These are phyloP conservation scores for Ustilago loliicola DNA, from an alignment of 1,284 basidiomycete species.

Conservation along the genomic window DNA sequence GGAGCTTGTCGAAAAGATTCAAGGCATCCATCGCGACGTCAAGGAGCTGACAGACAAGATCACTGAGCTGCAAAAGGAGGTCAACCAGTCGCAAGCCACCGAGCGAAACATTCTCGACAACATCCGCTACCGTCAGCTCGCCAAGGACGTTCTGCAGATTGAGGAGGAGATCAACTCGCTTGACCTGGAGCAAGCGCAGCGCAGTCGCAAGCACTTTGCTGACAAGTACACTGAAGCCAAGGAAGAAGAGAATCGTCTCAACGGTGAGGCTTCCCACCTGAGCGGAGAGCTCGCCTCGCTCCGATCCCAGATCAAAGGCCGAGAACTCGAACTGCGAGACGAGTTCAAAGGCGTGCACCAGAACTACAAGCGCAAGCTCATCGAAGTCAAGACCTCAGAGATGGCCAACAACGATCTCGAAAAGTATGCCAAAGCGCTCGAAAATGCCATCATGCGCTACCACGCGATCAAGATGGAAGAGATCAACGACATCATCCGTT, in stretches of 20 bases:
- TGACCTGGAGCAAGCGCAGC: constrained; percentile 58
- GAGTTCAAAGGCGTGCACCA: constrained; percentile 90
- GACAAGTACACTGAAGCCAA: constrained; percentile 81
- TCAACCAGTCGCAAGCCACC: constrained; percentile 70
- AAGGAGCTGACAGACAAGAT: constrained; percentile 52
- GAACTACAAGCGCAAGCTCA: constrained; percentile 87
- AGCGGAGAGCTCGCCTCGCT: constrained; percentile 64
- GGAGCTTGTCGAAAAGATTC: constrained; percentile 63
- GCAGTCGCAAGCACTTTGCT: constrained; percentile 80
- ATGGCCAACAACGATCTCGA: constrained; percentile 76
- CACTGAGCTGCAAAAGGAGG: constrained; percentile 66
- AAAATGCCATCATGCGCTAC: constrained; percentile 95
- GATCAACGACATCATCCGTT: constrained; percentile 85
- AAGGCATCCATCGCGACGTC: constrained; percentile 39
- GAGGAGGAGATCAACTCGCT: constrained; percentile 79
- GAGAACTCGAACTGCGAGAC: constrained; percentile 79
- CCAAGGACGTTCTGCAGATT: constrained; percentile 78
- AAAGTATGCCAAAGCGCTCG: constrained; percentile 96
- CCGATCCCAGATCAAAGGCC: constrained; percentile 70
- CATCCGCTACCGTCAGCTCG: constrained; percentile 81
- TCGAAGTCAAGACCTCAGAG: constrained; percentile 82
- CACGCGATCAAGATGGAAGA: constrained; percentile 99
- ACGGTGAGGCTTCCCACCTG: constrained; percentile 75
- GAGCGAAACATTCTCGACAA: constrained; percentile 84
- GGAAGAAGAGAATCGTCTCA: constrained; percentile 79